Percentiles rank a stretch among this genome's conserved stretches.
phyloP scores from a whole-genome alignment of 2,329 filamentous ascomycete genomes.

The Talaromyces sp. region DNA sequence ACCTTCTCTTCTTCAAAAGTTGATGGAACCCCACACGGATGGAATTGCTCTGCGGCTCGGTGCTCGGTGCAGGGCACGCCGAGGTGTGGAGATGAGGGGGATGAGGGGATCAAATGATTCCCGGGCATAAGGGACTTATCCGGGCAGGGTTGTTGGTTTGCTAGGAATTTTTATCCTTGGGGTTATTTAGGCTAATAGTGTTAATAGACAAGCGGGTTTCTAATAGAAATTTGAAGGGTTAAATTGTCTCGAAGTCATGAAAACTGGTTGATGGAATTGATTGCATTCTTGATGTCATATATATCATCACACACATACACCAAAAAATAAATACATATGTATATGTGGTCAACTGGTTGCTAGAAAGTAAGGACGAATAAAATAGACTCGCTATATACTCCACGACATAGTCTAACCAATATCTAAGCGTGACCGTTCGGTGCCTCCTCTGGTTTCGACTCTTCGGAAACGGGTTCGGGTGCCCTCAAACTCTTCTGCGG shows the following conservation, averaged over 20 bases:
- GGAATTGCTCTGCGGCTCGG: neutral
- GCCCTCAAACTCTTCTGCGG: conserved; percentile 44
- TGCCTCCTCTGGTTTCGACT: conserved; percentile 9
- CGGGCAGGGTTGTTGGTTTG: too few relatives aligned
- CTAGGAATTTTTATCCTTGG: too few relatives aligned
- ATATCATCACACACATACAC: neutral
- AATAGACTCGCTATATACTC: neutral
- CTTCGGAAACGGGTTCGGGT: conserved; percentile 15
- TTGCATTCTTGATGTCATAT: neutral
- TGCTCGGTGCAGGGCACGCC: neutral
- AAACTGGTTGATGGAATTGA: neutral
- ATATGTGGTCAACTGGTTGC: neutral
- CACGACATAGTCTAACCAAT: neutral
- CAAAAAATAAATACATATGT: neutral
- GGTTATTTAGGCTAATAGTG: neutral
- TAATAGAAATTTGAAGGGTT: neutral
- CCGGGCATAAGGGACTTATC: neutral
- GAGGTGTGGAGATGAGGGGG: neutral
- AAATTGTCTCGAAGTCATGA: neutral
- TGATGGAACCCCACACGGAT: neutral
- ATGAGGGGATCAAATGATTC: neutral
- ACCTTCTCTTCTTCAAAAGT: neutral
- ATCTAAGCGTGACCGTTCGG: conserved; percentile 15
- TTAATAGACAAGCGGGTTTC: neutral
- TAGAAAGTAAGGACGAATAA: neutral